Conservation (phyloP, 257 asterid genomes). For the Echites panduratus region DNA sequence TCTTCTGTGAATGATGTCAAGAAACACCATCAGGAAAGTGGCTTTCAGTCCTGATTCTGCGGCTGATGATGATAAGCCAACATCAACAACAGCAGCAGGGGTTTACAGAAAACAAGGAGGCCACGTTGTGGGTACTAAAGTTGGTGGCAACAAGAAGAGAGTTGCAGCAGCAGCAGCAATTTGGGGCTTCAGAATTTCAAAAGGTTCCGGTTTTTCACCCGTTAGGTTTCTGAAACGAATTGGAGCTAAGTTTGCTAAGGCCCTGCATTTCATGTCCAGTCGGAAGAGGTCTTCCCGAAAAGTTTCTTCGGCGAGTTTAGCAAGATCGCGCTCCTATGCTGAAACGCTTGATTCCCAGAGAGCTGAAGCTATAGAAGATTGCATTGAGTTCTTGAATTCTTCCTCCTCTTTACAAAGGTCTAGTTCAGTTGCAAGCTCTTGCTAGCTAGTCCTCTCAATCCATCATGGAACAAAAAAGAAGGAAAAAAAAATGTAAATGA, state of each 20-base stretch:
- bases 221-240: constrained; percentile 42
- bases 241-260: constrained; percentile 49
- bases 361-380: constrained; percentile 88
- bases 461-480: neutral
- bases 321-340: constrained; percentile 72
- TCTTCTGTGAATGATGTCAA: neutral
- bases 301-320: constrained; percentile 54
- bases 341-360: constrained; percentile 67
- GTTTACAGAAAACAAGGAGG: constrained; percentile 12
- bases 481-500: neutral
- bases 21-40: constrained; percentile 36
- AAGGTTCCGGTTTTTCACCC: constrained; percentile 33
- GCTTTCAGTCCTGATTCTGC: constrained; percentile 35
- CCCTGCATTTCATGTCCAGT: constrained; percentile 32
- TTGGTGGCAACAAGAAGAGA: constrained; percentile 28
- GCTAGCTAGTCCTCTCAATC: constrained; percentile 16
- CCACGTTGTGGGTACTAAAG: constrained; percentile 11
- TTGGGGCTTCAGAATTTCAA: constrained; percentile 36
- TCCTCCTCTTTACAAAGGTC: constrained; percentile 62
- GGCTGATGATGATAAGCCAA: constrained; percentile 10
- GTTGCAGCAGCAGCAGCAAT: constrained; percentile 6
- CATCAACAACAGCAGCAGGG: neutral
- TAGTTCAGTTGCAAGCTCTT: constrained; percentile 49
- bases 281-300: constrained; percentile 43
- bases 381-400: constrained; percentile 83